Evolutionary conservation across 2,329 filamentous ascomycete genomes (phyloP), one percentile per base, ranked within the genome.

Genomic region (Acrodontium crateriforme): DNA sequence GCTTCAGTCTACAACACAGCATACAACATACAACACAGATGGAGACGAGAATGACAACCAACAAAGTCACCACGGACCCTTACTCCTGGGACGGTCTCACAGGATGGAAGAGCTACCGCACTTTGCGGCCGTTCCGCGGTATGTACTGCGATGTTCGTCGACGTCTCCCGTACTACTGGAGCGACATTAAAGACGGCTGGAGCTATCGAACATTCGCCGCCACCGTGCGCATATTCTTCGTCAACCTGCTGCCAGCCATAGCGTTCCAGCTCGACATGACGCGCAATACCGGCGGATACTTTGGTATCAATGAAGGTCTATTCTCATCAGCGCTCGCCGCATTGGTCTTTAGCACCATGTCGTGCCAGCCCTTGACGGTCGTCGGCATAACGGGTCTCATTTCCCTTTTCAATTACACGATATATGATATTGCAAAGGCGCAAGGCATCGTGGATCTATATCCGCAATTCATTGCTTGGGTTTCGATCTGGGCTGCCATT

Each of bases 231-330:
- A 72, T 71, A 52, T 71, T 70, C 47, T 71, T 71, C 47, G 64
- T 70, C 40, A 67, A 67, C 34, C 53, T 73, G 2, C 55, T 73
- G 3, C 69, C 69, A 4, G 69, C 69, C 0, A 53, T 73, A 3
- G 69, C 69, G 2, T 73, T 69, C 37, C 63, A 63, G 2, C 51
- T 72, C 11, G 68, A 73, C 42, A 72, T 72, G 65, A 59, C 63
- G 30, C 58, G 67, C 5, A 56, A 63, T 10, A 71, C 68, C 1
- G 61, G 59, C 14, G 54, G 58, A 11, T 69, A 66, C 49, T 46
- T 62, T 36, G 68, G 68, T 18, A 57, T 71, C 42, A 71, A 70
- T 33, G 65, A 71, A 42, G 63, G 59, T 0, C 53, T 71, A 2
- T 65, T 70, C 39, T 56, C 65, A 1, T 69, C 65, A 1, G 67